phyloP scores from a whole-genome alignment of 2,329 filamentous ascomycete species.

The Aspergillus carbonarius region DNA sequence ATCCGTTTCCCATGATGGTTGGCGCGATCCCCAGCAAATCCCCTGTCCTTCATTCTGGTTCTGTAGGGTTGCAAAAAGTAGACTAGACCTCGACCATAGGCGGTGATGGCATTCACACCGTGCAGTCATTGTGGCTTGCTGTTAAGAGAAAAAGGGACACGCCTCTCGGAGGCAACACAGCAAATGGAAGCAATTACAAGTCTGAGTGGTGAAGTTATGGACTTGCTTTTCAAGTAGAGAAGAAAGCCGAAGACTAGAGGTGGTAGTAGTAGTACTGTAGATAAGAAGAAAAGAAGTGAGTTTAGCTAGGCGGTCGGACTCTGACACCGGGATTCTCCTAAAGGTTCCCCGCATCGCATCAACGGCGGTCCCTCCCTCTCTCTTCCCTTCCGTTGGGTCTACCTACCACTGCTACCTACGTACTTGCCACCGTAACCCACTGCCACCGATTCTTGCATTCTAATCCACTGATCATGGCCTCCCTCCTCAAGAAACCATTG shows the following conservation, averaged over 20 bases:
- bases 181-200: too few relatives aligned
- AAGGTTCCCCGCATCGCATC: constrained; percentile 1
- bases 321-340: background rate
- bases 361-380: background rate
- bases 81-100: background rate
- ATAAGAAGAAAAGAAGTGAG: background rate
- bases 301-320: background rate
- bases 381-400: background rate
- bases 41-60: background rate
- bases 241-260: too few relatives aligned
- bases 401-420: too few relatives aligned
- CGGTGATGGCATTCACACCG: background rate
- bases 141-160: background rate
- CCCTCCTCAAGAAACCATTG: constrained; percentile 70
- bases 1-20: background rate
- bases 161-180: too few relatives aligned
- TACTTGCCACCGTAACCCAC: background rate
- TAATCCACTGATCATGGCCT: constrained; percentile 43
- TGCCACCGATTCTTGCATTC: too few relatives aligned
- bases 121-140: background rate
- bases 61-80: background rate
- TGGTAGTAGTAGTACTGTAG: background rate
- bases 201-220: too few relatives aligned
- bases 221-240: too few relatives aligned
- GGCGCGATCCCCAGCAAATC: background rate